A percentile compares a stretch with the other conserved stretches of the same genome.
phyloP scores from a whole-genome alignment of 1,284 basidiomycete genomes.

The Tausonia pullulans region DNA sequence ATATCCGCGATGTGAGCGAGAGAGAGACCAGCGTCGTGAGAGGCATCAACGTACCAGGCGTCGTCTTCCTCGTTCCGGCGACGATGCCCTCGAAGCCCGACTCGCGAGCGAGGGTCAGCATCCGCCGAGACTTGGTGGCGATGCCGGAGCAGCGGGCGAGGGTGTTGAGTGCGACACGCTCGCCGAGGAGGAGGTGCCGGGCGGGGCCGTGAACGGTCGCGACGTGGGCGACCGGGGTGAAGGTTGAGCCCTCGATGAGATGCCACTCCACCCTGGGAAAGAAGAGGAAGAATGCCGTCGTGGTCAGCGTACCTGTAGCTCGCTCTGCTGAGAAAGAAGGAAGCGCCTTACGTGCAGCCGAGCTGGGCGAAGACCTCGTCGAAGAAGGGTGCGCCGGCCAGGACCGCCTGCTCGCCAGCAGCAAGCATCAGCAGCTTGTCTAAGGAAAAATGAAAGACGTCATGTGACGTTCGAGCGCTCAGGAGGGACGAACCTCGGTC shows the following conservation, averaged over 20 bases:
- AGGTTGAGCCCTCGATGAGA: slow-evolving; percentile 65
- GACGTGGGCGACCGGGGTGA: slow-evolving; percentile 72
- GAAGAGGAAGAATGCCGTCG: not conserved
- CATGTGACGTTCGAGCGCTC: slow-evolving; percentile 26
- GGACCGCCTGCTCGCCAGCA: slow-evolving; percentile 48
- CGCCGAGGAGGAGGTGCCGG: slow-evolving; percentile 79
- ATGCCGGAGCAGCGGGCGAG: slow-evolving; percentile 94
- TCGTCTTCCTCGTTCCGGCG: slow-evolving; percentile 95
- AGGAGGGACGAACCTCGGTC: slow-evolving; percentile 28
- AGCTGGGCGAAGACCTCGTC: slow-evolving; percentile 84
- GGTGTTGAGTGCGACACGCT: slow-evolving; percentile 87
- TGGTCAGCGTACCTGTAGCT: not conserved
- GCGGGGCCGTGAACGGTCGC: slow-evolving; percentile 87
- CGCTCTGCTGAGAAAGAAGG: not conserved
- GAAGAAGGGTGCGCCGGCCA: slow-evolving; percentile 94
- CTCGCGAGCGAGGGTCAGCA: slow-evolving; percentile 45
- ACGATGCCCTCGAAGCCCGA: slow-evolving; percentile 80
- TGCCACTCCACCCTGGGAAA: slow-evolving; percentile 79
- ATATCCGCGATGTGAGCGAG: slow-evolving; percentile 13
- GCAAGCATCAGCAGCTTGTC: not conserved
- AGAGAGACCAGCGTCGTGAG: not conserved
- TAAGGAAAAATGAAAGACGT: not conserved
- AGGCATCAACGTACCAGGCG: slow-evolving; percentile 51
- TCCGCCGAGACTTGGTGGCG: slow-evolving; percentile 46
- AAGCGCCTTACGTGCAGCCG: slow-evolving; percentile 64